A percentile compares a stretch with the other conserved stretches of the same genome.
phyloP scores from a whole-genome alignment of 768 basidiomycete species.

The Suillus variegatus region DNA sequence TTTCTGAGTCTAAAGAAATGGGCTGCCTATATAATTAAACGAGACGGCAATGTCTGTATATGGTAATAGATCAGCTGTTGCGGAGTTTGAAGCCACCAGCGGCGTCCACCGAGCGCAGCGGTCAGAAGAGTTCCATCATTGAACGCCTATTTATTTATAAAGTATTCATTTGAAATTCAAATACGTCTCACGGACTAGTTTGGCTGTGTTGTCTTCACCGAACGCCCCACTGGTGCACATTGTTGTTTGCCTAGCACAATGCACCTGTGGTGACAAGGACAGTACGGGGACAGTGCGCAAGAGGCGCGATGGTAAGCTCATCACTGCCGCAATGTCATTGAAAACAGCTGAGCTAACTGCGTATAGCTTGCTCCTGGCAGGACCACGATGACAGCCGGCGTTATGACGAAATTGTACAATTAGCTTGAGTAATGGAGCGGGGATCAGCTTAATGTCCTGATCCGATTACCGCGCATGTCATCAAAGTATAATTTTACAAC shows the following conservation, averaged over 20 bases:
- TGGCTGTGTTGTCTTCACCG: too few relatives aligned
- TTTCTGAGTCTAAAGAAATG: too few relatives aligned
- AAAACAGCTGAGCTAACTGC: background rate
- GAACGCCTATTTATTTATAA: too few relatives aligned
- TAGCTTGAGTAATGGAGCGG: background rate
- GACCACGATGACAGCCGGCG: background rate
- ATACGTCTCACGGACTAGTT: too few relatives aligned
- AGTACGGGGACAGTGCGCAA: background rate
- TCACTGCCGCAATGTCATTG: background rate
- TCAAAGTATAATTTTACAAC: background rate
- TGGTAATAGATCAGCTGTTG: background rate
- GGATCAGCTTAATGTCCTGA: background rate
- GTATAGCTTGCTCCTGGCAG: background rate
- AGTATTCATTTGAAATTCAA: too few relatives aligned
- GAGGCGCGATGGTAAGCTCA: background rate
- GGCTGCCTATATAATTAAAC: too few relatives aligned
- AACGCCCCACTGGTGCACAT: too few relatives aligned
- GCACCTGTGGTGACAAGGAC: background rate
- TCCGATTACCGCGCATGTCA: background rate
- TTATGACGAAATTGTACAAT: background rate
- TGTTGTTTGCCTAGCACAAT: background rate
- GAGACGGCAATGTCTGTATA: background rate
- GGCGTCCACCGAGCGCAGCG: background rate
- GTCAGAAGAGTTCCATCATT: too few relatives aligned
- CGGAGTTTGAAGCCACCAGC: background rate